A percentile compares a stretch with the other conserved stretches of the same genome.
Conservation (phyloP, 2,329 filamentous ascomycete genomes). For the Neonectria neomacrospora region DNA sequence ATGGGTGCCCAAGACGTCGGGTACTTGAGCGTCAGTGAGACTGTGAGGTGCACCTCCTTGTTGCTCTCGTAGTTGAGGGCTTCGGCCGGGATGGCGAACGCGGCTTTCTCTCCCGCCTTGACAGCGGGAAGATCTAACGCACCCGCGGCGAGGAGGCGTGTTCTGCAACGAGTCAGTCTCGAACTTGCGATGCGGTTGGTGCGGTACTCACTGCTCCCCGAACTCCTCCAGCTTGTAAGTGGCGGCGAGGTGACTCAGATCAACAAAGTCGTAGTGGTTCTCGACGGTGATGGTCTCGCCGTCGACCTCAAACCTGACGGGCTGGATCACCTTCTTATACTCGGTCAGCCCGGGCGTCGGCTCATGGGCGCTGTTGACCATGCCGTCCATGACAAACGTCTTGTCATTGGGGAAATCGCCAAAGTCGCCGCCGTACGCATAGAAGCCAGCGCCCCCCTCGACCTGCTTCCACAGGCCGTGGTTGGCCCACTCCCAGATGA, state of each 20-base stretch:
- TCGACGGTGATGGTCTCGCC: conserved; percentile 53
- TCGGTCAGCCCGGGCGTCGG: conserved; percentile 68
- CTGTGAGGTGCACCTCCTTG: conserved; percentile 57
- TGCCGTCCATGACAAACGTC: conserved; percentile 71
- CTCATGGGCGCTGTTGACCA: conserved; percentile 64
- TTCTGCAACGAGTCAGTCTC: conserved; percentile 27
- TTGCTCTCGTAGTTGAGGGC: conserved; percentile 44
- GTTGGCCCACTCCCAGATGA: conserved; percentile 75
- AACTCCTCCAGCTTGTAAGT: conserved; percentile 58
- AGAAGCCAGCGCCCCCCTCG: conserved; percentile 61
- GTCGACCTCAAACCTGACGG: conserved; percentile 57
- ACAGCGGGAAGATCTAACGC: conserved; percentile 55
- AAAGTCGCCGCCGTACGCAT: conserved; percentile 72
- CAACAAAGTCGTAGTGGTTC: conserved; percentile 63
- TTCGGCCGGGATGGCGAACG: conserved; percentile 48
- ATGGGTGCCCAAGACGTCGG: conserved; percentile 61
- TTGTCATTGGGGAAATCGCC: conserved; percentile 69
- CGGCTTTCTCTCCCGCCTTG: conserved; percentile 50
- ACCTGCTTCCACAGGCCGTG: conserved; percentile 65
- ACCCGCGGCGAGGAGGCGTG: conserved; percentile 47
- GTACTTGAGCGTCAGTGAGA: conserved; percentile 57
- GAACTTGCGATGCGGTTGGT: not conserved
- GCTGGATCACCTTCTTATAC: conserved; percentile 67
- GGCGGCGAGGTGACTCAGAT: conserved; percentile 55
- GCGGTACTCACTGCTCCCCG: conserved; percentile 51